Evolutionary conservation across 1,284 basidiomycete species (phyloP).

Genomic region (Rhodotorula sp.): DNA sequence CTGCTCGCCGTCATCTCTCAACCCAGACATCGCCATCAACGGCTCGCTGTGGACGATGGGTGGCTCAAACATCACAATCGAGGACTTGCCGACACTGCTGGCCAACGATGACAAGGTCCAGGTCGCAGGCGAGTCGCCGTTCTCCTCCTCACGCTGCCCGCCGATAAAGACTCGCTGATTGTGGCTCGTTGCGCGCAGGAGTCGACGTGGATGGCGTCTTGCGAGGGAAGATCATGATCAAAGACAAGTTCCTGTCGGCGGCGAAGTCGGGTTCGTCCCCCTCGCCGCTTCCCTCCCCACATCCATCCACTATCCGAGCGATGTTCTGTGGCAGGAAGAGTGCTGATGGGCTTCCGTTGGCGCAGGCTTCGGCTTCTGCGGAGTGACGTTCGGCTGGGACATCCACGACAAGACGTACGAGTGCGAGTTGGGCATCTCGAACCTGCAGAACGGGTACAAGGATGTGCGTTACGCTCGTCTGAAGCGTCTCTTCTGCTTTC

Average conservation of each 20-base stretch:
- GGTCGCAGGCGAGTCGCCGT: constrained; percentile 68
- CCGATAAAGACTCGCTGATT: background rate
- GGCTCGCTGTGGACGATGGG: background rate
- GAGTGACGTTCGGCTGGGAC: constrained; percentile 76
- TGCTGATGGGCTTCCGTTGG: too few species aligned
- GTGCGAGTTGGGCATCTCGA: constrained; percentile 82
- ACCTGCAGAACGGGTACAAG: constrained; percentile 83
- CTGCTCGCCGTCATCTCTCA: too few species aligned
- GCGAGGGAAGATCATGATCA: constrained; percentile 70
- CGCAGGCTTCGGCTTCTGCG: constrained; percentile 23
- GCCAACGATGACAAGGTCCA: constrained; percentile 78
- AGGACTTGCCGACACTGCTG: constrained; percentile 63
- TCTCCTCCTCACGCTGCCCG: background rate
- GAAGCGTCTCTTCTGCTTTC: too few species aligned
- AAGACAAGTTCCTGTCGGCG: constrained; percentile 84
- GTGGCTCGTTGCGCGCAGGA: constrained; percentile 45
- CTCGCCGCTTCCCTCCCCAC: background rate
- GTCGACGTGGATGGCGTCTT: constrained; percentile 81
- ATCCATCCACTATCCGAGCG: background rate
- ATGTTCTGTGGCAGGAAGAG: too few species aligned
- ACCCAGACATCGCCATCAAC: too few species aligned
- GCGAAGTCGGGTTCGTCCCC: constrained; percentile 60
- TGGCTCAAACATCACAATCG: constrained; percentile 48
- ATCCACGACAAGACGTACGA: constrained; percentile 61
- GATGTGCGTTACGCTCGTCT: constrained; percentile 54